Conservation (phyloP, 2,329 filamentous ascomycete genomes). For the Amauroascus niger region DNA sequence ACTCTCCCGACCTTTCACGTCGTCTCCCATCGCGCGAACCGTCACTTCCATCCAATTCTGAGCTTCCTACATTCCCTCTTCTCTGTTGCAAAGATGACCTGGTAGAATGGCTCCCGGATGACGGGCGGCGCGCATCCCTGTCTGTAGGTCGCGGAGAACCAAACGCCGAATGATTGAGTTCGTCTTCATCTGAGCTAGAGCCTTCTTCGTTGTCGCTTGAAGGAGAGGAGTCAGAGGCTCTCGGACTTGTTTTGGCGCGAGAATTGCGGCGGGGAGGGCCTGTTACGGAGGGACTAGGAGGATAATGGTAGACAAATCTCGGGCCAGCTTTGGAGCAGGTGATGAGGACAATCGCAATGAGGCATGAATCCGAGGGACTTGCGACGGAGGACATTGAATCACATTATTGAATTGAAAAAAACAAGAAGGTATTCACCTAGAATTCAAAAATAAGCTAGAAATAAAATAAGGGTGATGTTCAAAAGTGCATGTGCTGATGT, state of each 20-base stretch:
- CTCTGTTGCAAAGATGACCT: neutral
- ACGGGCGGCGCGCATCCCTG: neutral
- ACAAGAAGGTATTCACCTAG: neutral
- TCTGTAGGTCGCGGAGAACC: conserved; percentile 3
- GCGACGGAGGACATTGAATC: conserved; percentile 38
- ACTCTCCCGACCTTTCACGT: conserved; percentile 15
- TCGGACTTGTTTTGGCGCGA: conserved; percentile 23
- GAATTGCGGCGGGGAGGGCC: conserved; percentile 27
- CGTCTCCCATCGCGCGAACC: neutral
- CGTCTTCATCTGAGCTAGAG: conserved; percentile 34
- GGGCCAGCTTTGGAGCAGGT: conserved; percentile 69
- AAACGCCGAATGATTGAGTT: conserved; percentile 12
- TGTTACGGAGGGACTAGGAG: conserved; percentile 44
- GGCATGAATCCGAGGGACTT: conserved; percentile 45
- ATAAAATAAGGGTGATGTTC: no score
- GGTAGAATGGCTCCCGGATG: conserved; percentile 1
- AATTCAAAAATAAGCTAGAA: neutral
- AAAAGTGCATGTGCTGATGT: no score
- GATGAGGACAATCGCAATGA: conserved; percentile 63
- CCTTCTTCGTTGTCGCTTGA: conserved; percentile 30
- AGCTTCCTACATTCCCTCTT: neutral
- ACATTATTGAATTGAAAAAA: neutral
- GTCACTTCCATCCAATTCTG: neutral
- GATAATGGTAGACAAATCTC: conserved; percentile 78
- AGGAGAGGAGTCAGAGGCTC: conserved; percentile 27